Percentiles rank a stretch among this genome's conserved stretches.
Evolutionary conservation across 2,329 filamentous ascomycete genomes (phyloP).

Genomic region (Colletotrichum eleusines): DNA sequence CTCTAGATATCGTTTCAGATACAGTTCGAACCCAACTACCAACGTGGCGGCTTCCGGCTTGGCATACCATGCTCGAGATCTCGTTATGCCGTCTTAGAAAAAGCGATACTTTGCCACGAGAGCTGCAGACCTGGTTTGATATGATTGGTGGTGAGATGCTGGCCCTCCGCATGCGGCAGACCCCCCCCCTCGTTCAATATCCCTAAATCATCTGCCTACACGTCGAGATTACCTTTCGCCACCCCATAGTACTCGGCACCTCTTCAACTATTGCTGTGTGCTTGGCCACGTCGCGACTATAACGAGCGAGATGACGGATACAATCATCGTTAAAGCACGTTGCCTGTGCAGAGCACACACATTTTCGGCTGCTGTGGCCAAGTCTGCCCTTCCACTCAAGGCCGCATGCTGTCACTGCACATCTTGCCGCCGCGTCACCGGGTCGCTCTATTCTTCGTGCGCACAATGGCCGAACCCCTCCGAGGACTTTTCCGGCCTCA

Average conservation of each 20-base stretch:
- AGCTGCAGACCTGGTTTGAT: not conserved
- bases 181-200: not conserved
- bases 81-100: not conserved
- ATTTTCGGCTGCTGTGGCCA: constrained; percentile 52
- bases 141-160: no score
- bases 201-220: no score
- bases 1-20: no score
- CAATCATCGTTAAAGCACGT: constrained; percentile 42
- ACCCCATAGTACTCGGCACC: no score
- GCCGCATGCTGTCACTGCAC: constrained; percentile 61
- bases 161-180: not conserved
- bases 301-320: not conserved
- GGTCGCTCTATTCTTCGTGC: constrained; percentile 55
- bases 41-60: not conserved
- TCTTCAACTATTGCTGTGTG: not conserved
- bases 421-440: constrained; percentile 61
- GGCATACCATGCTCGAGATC: not conserved
- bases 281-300: not conserved
- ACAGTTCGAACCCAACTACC: not conserved
- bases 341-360: constrained; percentile 60
- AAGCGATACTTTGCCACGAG: not conserved
- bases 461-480: constrained; percentile 53
- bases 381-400: constrained; percentile 55
- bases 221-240: not conserved
- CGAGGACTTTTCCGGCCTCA: constrained; percentile 48